phyloP scores from a whole-genome alignment of 75 land plant species.

The Pinus albicaulis region DNA sequence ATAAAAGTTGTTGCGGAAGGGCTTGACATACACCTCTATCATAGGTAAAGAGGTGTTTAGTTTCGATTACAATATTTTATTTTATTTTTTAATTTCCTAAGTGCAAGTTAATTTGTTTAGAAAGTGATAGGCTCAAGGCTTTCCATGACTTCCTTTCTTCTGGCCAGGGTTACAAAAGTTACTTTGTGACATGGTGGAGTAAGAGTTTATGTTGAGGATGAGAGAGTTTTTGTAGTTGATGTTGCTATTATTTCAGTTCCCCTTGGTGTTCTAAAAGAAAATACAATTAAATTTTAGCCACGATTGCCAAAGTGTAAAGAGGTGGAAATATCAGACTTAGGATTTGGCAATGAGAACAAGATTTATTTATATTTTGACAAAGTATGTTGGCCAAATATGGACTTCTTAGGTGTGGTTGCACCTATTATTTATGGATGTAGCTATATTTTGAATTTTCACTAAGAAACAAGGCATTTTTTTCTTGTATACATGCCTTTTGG shows the following conservation, averaged over 20 bases:
- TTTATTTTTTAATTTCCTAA: background rate
- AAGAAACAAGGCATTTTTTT: constrained; percentile 83
- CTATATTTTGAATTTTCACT: constrained; percentile 83
- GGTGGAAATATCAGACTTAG: constrained; percentile 62
- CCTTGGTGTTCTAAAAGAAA: constrained; percentile 71
- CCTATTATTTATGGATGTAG: constrained; percentile 64
- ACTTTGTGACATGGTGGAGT: constrained; percentile 37
- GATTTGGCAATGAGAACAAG: constrained; percentile 80
- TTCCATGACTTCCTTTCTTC: background rate
- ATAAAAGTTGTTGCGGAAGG: constrained; percentile 65
- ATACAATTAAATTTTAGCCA: constrained; percentile 66
- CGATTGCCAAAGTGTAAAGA: constrained; percentile 75
- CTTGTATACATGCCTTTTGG: constrained; percentile 94
- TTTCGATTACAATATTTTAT: background rate
- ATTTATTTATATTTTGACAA: constrained; percentile 68
- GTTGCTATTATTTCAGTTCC: constrained; percentile 79
- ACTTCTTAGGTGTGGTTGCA: constrained; percentile 78
- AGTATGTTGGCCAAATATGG: constrained; percentile 88
- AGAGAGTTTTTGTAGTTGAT: constrained; percentile 55
- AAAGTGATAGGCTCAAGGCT: background rate
- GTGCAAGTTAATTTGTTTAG: background rate
- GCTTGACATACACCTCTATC: constrained; percentile 63
- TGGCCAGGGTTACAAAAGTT: constrained; percentile 56
- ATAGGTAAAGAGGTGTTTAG: constrained; percentile 36
- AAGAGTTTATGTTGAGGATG: constrained; percentile 46